Percentiles rank a stretch among this genome's conserved stretches.
phyloP scores from a whole-genome alignment of 805 yeast species.

The Ogataea haglerorum region DNA sequence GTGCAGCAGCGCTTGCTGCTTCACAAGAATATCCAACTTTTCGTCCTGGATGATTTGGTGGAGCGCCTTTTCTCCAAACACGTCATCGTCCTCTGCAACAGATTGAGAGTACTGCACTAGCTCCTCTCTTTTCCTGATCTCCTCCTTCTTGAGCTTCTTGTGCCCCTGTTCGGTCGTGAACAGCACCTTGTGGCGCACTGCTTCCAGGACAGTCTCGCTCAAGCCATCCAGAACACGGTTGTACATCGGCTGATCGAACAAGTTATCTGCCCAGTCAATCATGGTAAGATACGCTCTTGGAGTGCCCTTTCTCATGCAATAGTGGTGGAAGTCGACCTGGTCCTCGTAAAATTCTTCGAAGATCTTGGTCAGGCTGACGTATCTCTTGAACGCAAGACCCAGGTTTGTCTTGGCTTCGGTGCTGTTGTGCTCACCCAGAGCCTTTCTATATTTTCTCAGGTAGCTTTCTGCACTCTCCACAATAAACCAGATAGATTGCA shows the following conservation, averaged over 20 bases:
- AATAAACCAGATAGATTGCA: slow-evolving; percentile 92
- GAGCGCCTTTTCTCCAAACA: slow-evolving; percentile 47
- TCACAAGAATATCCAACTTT: slow-evolving; percentile 42
- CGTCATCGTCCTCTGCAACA: slow-evolving; percentile 47
- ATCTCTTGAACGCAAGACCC: slow-evolving; percentile 82
- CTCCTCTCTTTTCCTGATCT: slow-evolving; percentile 51
- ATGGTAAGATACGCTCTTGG: slow-evolving; percentile 76
- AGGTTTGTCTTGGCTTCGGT: slow-evolving; percentile 40
- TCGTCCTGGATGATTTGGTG: slow-evolving; percentile 28
- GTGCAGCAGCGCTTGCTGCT: slow-evolving; percentile 35
- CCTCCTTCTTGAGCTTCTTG: slow-evolving; percentile 57
- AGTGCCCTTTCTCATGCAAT: slow-evolving; percentile 87
- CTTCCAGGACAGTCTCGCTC: slow-evolving; percentile 49
- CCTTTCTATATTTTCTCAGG: slow-evolving; percentile 49
- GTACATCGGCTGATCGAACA: slow-evolving; percentile 68
- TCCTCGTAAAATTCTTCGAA: slow-evolving; percentile 74
- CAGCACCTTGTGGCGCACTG: slow-evolving; percentile 26
- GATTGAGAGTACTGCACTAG: slow-evolving; percentile 43
- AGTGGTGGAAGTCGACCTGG: slow-evolving; percentile 92
- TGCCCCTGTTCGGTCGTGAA: slow-evolving; percentile 21
- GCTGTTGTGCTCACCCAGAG: slow-evolving; percentile 29
- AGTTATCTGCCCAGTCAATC: slow-evolving; percentile 76
- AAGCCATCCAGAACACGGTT: slow-evolving; percentile 69
- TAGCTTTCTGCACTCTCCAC: slow-evolving; percentile 84
- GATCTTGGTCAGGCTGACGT: slow-evolving; percentile 58